Evolutionary conservation across 768 basidiomycete species (phyloP).

Genomic region (Auricularia heimuer): DNA sequence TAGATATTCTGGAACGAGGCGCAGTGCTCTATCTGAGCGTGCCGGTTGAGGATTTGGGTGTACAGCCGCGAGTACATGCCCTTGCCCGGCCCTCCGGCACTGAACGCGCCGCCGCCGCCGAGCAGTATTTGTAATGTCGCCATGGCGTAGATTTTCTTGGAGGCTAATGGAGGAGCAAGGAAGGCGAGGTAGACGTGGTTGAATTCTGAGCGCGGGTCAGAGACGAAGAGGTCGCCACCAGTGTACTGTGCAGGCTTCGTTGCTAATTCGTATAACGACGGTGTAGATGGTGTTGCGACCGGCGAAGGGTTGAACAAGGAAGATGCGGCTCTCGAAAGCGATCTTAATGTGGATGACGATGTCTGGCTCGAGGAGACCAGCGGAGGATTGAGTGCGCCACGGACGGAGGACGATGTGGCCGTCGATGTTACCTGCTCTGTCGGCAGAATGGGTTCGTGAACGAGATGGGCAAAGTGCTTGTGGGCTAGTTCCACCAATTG

Average conservation of each 20-base stretch:
- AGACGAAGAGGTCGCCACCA: conserved; percentile 71
- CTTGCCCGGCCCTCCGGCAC: conserved; percentile 95
- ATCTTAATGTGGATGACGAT: conserved; percentile 48
- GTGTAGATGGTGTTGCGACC: conserved; percentile 5
- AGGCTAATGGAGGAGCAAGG: conserved; percentile 84
- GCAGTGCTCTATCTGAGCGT: conserved; percentile 89
- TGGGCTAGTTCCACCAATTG: conserved; percentile 79
- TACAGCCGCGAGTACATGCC: conserved; percentile 98
- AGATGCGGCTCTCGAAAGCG: conserved; percentile 68
- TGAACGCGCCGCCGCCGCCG: conserved; percentile 94
- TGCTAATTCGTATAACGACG: conserved; percentile 25
- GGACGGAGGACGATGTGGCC: background rate
- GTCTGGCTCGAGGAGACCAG: conserved; percentile 26
- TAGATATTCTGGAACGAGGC: conserved; percentile 97
- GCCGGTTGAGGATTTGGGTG: conserved; percentile 91
- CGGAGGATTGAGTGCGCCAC: conserved; percentile 26
- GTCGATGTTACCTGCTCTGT: background rate
- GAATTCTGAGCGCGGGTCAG: conserved; percentile 56
- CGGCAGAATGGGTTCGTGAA: conserved; percentile 21
- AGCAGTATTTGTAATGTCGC: conserved; percentile 92
- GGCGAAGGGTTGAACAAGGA: conserved; percentile 42
- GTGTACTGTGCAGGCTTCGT: conserved; percentile 51
- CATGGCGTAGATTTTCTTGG: conserved; percentile 85
- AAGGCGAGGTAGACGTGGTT: conserved; percentile 90
- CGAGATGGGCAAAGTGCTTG: conserved; percentile 69